Percentiles rank a stretch among this genome's conserved stretches.
Evolutionary conservation across 768 basidiomycete species (phyloP).

Genomic region (Suillus hirtellus): DNA sequence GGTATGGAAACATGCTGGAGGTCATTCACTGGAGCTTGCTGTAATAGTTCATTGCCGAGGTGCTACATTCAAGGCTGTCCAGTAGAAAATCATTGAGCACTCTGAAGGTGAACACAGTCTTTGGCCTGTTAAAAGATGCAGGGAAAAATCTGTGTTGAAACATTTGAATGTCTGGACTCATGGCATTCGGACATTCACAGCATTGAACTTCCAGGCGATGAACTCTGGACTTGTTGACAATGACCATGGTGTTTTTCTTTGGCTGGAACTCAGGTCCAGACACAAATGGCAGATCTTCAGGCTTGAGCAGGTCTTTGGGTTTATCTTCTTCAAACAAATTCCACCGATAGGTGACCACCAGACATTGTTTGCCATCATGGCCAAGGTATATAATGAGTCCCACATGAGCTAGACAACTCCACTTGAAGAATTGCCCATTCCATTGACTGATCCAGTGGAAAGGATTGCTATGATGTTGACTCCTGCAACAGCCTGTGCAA

Average conservation of each 20-base stretch:
- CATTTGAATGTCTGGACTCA: too few species aligned
- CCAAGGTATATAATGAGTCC: too few species aligned
- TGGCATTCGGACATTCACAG: background rate
- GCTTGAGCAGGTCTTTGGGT: background rate
- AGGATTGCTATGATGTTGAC: too few species aligned
- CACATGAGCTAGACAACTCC: too few species aligned
- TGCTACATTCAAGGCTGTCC: too few species aligned
- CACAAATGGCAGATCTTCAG: background rate
- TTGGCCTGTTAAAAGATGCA: too few species aligned
- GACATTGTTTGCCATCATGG: background rate
- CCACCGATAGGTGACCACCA: background rate
- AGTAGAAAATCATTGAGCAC: too few species aligned
- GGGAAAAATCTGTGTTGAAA: too few species aligned
- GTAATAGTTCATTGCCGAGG: too few species aligned
- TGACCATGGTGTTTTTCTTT: background rate
- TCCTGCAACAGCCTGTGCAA: too few species aligned
- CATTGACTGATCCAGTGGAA: too few species aligned
- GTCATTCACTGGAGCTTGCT: background rate
- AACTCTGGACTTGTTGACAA: background rate
- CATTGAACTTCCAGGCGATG: background rate
- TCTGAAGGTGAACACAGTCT: slow-evolving; percentile 1
- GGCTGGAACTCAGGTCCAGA: background rate
- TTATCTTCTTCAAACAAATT: background rate
- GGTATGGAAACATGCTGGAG: slow-evolving; percentile 2
- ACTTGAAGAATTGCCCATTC: too few species aligned